Evolutionary conservation across 176 grass and related monocot genomes (phyloP).

Genomic region (Hordeum vulgare): MorexV3_pseudomolecules_assembly NC_058520.1:573591946-573592445

Average conservation of each 20-base stretch:
- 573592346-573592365: background rate
- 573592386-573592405: slow-evolving; percentile 8
- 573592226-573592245: slow-evolving; percentile 67
- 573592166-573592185: slow-evolving; percentile 75
- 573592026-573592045: slow-evolving; percentile 84
- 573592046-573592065: slow-evolving; percentile 89
- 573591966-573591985: slow-evolving; percentile 88
- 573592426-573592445: slow-evolving; percentile 73
- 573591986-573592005: slow-evolving; percentile 85
- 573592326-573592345: slow-evolving; percentile 8
- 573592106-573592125: slow-evolving; percentile 19
- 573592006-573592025: slow-evolving; percentile 68
- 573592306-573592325: background rate
- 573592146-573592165: slow-evolving; percentile 91
- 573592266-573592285: slow-evolving; percentile 55
- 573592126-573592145: slow-evolving; percentile 31
- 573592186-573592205: slow-evolving; percentile 98
- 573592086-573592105: slow-evolving; percentile 18
- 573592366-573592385: background rate
- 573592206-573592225: slow-evolving; percentile 75
- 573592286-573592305: slow-evolving; percentile 8
- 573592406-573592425: slow-evolving; percentile 43
- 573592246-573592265: slow-evolving; percentile 51
- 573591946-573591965: slow-evolving; percentile 99
- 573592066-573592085: slow-evolving; percentile 43